phyloP scores from a whole-genome alignment of 2,329 filamentous ascomycete genomes.

The Fusarium musae region DNA sequence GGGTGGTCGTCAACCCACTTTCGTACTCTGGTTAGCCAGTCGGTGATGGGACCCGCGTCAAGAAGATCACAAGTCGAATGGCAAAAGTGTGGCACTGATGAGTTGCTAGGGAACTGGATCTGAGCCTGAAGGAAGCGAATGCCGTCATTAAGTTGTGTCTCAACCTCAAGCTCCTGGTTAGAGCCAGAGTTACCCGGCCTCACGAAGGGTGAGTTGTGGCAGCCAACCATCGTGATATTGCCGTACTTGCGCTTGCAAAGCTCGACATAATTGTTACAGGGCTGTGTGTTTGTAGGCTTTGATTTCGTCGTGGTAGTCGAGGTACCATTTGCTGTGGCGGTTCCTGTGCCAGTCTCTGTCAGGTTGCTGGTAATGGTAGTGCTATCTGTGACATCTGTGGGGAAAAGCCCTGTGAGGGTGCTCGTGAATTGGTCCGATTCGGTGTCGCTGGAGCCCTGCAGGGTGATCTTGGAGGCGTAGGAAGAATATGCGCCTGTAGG shows the following conservation, averaged over 20 bases:
- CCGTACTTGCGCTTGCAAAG: constrained; percentile 81
- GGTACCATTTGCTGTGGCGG: constrained; percentile 48
- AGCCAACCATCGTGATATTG: constrained; percentile 82
- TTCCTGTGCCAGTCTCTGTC: constrained; percentile 51
- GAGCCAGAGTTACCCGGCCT: constrained; percentile 75
- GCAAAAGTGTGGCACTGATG: constrained; percentile 75
- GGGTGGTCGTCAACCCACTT: constrained; percentile 81
- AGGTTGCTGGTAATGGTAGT: constrained; percentile 51
- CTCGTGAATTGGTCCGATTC: constrained; percentile 50
- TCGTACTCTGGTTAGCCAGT: constrained; percentile 75
- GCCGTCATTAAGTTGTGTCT: constrained; percentile 80
- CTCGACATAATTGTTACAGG: constrained; percentile 83
- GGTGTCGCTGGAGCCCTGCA: constrained; percentile 23
- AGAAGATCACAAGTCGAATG: constrained; percentile 86
- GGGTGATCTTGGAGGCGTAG: constrained; percentile 43
- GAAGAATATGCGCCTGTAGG: constrained; percentile 43
- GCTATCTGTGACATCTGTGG: constrained; percentile 48
- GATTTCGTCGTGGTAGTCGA: constrained; percentile 43
- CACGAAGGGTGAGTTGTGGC: constrained; percentile 86
- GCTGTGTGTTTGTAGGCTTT: constrained; percentile 74
- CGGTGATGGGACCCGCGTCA: constrained; percentile 80
- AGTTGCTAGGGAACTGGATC: constrained; percentile 67
- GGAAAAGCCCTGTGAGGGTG: constrained; percentile 57
- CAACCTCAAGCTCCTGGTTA: constrained; percentile 78
- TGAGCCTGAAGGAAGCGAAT: constrained; percentile 72